These are phyloP conservation scores for Nakazawaea holstii DNA, from an alignment of 805 yeast species.

Conservation along the genomic window DNA sequence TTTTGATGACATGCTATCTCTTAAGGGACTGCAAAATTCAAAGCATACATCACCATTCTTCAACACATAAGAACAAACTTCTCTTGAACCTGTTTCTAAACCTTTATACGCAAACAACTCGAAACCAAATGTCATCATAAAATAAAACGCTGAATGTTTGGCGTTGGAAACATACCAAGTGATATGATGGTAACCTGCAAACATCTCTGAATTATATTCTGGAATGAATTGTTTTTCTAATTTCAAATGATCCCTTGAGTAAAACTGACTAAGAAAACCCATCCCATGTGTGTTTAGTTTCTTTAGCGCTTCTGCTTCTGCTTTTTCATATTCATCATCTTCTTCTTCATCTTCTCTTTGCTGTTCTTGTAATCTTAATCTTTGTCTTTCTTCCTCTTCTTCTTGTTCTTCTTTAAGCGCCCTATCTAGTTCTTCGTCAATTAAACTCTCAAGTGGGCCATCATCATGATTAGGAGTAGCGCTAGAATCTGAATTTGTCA, in stretches of 20 bases:
- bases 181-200: slow-evolving; percentile 53
- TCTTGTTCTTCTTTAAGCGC: neutral
- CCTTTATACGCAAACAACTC: slow-evolving; percentile 56
- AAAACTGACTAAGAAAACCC: neutral
- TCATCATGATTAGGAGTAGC: neutral
- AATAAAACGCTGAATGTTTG: slow-evolving; percentile 51
- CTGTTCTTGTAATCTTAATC: too few relatives aligned
- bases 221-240: slow-evolving; percentile 15
- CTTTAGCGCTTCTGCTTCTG: too few relatives aligned
- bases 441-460: neutral
- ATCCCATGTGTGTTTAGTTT: too few relatives aligned
- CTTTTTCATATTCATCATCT: too few relatives aligned
- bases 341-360: too few relatives aligned
- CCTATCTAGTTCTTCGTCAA: neutral
- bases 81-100: slow-evolving; percentile 60
- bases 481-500: neutral
- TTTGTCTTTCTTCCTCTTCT: neutral
- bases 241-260: neutral
- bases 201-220: neutral
- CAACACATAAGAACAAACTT: slow-evolving; percentile 55
- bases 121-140: slow-evolving; percentile 58
- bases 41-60: slow-evolving; percentile 48
- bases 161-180: slow-evolving; percentile 75
- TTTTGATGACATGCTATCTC: slow-evolving; percentile 8
- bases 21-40: slow-evolving; percentile 37